Percentiles rank a stretch among this genome's conserved stretches.
These are phyloP conservation scores for Leishmania martiniquensis DNA, from an alignment of 208 protist species.

Conservation along the genomic window DNA sequence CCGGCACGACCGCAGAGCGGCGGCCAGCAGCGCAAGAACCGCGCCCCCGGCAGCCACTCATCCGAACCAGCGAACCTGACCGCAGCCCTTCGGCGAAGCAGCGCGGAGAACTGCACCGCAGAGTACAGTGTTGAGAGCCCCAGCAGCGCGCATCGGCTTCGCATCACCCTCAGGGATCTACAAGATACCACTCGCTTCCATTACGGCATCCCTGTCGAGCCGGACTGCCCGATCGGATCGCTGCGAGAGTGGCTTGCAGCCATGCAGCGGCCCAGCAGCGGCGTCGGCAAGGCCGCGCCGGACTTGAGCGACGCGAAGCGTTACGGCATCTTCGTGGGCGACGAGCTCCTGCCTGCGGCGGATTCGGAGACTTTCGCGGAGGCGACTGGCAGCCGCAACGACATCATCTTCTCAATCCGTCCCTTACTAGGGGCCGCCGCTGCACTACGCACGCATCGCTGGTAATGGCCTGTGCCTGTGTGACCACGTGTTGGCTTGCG, in stretches of 20 bases:
- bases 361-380: constrained; percentile 39
- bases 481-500: neutral
- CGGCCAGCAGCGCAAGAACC: constrained; percentile 10
- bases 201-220: constrained; percentile 52
- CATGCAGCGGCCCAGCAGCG: constrained; percentile 13
- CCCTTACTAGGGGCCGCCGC: neutral
- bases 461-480: neutral
- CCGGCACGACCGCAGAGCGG: constrained; percentile 15
- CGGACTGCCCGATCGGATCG: constrained; percentile 42
- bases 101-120: neutral
- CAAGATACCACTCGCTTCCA: constrained; percentile 38
- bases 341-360: constrained; percentile 29
- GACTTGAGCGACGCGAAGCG: constrained; percentile 24
- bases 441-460: neutral
- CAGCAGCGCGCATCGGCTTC: constrained; percentile 29
- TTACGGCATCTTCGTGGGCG: constrained; percentile 43
- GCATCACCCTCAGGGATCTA: constrained; percentile 60
- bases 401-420: constrained; percentile 56
- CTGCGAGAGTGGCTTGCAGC: constrained; percentile 49
- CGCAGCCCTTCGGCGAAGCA: neutral
- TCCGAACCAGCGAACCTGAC: constrained; percentile 5
- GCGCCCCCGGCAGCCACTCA: constrained; percentile 1
- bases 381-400: constrained; percentile 50
- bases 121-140: constrained; percentile 34
- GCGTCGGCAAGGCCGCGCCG: constrained; percentile 14